phyloP scores from a whole-genome alignment of 371 early-diverging fungal genomes.

The Rhizomucor pusillus region DNA sequence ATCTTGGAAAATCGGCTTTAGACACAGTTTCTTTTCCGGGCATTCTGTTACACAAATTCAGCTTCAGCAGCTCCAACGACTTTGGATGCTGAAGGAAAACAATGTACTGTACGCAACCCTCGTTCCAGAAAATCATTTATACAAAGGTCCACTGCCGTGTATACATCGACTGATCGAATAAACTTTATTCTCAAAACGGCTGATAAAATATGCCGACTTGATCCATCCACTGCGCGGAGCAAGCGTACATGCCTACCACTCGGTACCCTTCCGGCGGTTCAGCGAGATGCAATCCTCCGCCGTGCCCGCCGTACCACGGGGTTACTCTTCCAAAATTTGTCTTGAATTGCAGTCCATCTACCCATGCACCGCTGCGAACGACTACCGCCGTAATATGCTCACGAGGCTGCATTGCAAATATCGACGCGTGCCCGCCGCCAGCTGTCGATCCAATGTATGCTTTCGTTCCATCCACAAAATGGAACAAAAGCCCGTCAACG shows the following conservation, averaged over 20 bases:
- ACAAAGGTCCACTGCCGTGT: background rate
- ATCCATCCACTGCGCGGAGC: slow-evolving; percentile 51
- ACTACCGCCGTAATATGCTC: slow-evolving; percentile 44
- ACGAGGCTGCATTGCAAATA: slow-evolving; percentile 22
- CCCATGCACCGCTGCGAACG: slow-evolving; percentile 55
- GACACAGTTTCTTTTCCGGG: no score
- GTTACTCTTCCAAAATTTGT: slow-evolving; percentile 40
- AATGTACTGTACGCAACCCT: no score
- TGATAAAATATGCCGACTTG: slow-evolving; percentile 35
- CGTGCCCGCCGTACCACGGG: slow-evolving; percentile 60
- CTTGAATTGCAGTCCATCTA: slow-evolving; percentile 61
- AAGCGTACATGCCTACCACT: slow-evolving; percentile 53
- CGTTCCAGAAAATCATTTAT: no score
- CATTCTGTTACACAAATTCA: no score
- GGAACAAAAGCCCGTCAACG: slow-evolving; percentile 50
- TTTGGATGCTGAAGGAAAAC: no score
- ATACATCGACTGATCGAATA: background rate
- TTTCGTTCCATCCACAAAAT: slow-evolving; percentile 40
- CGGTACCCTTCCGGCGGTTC: slow-evolving; percentile 46
- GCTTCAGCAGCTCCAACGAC: no score
- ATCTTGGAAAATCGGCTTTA: no score
- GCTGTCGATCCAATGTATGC: slow-evolving; percentile 27
- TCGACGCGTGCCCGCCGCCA: slow-evolving; percentile 28
- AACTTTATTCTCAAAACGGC: background rate
- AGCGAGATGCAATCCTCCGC: slow-evolving; percentile 39